Base-by-base conservation (phyloP, 306 rosid genomes). In the Lathyrus oleraceus region DNA sequence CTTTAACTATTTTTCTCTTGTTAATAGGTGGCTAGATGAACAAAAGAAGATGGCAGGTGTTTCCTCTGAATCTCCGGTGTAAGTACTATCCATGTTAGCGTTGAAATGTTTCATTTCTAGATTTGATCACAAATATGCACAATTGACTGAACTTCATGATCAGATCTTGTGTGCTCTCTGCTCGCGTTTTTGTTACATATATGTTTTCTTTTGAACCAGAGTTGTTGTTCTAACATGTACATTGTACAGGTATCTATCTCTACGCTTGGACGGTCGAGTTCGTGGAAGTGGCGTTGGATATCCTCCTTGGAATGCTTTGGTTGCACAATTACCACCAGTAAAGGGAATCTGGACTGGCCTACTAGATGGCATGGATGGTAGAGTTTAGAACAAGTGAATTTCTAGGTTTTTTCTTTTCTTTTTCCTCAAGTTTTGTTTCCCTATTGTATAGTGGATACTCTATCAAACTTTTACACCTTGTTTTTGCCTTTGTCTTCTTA, bases 251-350 rank as follows among this genome's bases (percentile, higher is more conserved):
- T 90, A 94, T 72, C 66, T 94, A 76, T 94, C 98, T 52, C 88
- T 94, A 40, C 87, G 98, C 42, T 7, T 94, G 79, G 97, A 94
- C 39, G 98, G 98, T 30, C 97, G 98, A 72, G 96, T 94, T 65
- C 89, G 95, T 45, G 98, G 96, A 39, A 94, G 98, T 21, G 97
- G 97, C 10, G 76, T 87, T 32, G 97, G 98, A 56, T 94, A 88
- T 82, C 99, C 99, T 52, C 99, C 99, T 45, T 94, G 99, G 99
- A 91, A 91, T 75, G 96, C 99, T 69, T 80, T 94, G 61, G 95
- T 86, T 80, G 97, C 91, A 35, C 97, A 94, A 74, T 25, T 94
- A 77, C 99, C 97, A 14, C 89, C 89, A 15, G 87, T 85, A 8
- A 91, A 94, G 83, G 99, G 99, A 57, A 81, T 94, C 11, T 94